Base-by-base conservation (phyloP, 305 asterid genomes). In the Plantago coronopus region DNA sequence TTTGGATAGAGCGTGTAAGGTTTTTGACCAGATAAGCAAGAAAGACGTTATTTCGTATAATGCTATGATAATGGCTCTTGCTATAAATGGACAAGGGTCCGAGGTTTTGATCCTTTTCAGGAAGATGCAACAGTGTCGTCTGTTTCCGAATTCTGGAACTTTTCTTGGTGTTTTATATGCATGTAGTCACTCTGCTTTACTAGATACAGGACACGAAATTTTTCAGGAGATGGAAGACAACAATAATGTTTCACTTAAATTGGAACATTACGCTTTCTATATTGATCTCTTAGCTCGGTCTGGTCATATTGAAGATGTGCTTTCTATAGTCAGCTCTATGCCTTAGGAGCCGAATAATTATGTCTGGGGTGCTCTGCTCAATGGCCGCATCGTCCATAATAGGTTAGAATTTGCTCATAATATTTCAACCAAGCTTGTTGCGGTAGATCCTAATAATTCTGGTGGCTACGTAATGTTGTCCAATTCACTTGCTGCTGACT, bases 401-500 rank as follows among this genome's bases (percentile, higher is more conserved):
- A 78, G 73, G 77, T 44, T 78, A 20, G 90, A 83, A 50, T 47
- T 88, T 67, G 81, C 84, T 34, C 75, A 64, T 40, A 19, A 38
- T 17, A 72, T 86, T 66, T 80, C 93, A 18, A 6, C 59, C 27
- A 74, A 69, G 83, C 89, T 88, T 61, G 81, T 85, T 48, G 62
- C 19, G 34, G 83, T 77, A n/a, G 95, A 86, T 62, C 95, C 93
- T 1, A 70, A 59, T 54, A 86, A 79, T 59, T 88, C 93, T 18
- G 93, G 66, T 37, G 95, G 95, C 44, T 88, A 83, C 67, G 90
- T 88, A n/a, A 74, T 88, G 91, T 25, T 83, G 57, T 88, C 96
- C 10, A 88, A 88, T 70, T 75, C 88, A 25, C 71, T 83, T 14
- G 95, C 91, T 42, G 64, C 76, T 11, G 89, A 78, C 71, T 49